Conservation (phyloP, 352 stramenopile species). For the Phytophthora pistaciae region DNA sequence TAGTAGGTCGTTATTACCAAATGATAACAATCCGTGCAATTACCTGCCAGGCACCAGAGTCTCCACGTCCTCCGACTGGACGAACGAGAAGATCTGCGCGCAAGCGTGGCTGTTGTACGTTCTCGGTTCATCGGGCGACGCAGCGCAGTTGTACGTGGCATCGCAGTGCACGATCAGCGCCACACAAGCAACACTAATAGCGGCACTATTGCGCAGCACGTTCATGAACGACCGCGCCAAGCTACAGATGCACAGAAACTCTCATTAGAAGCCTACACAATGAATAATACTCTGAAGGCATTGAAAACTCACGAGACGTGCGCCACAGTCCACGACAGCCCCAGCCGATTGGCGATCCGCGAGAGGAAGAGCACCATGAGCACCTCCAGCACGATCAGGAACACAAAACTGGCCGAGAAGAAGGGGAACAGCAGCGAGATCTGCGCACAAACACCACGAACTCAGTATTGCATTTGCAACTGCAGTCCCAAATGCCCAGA, state of each 20-base stretch:
- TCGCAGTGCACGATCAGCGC: slow-evolving; percentile 88
- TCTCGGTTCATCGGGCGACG: slow-evolving; percentile 35
- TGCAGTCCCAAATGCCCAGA: not conserved
- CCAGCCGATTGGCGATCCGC: slow-evolving; percentile 57
- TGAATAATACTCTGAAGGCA: no score
- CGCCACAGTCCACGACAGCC: slow-evolving; percentile 69
- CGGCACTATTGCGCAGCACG: slow-evolving; percentile 83
- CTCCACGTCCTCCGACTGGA: slow-evolving; percentile 55
- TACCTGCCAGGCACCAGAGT: slow-evolving; percentile 75
- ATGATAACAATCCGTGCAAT: not conserved
- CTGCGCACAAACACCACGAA: slow-evolving; percentile 17
- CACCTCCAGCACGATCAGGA: slow-evolving; percentile 77
- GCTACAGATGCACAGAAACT: slow-evolving; percentile 31
- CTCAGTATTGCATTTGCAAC: not conserved
- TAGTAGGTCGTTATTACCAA: not conserved
- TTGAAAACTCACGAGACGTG: slow-evolving; percentile 69
- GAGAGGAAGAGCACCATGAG: slow-evolving; percentile 73
- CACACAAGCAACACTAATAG: slow-evolving; percentile 84
- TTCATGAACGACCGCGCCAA: slow-evolving; percentile 82
- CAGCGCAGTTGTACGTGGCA: slow-evolving; percentile 54
- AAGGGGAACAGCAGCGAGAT: slow-evolving; percentile 89
- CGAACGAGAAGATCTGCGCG: slow-evolving; percentile 81
- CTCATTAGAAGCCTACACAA: not conserved
- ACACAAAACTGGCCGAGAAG: slow-evolving; percentile 85
- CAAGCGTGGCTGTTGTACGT: slow-evolving; percentile 86